Evolutionary conservation across 2,329 filamentous ascomycete genomes (phyloP), one percentile per base, ranked within the genome.

Genomic region (Cladophialophora immunda): DNA sequence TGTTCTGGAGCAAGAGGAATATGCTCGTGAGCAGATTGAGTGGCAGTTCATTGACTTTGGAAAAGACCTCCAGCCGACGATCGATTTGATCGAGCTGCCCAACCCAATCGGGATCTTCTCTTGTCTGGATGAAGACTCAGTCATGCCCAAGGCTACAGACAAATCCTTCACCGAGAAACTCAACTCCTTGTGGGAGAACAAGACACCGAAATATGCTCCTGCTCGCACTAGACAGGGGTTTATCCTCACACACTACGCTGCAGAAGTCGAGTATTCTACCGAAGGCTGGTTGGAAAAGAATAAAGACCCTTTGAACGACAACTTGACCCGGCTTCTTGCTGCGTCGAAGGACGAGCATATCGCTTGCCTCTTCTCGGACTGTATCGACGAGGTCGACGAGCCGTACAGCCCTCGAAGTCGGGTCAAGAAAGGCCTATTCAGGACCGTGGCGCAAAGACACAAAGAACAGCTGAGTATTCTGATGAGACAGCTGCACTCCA

Each of bases 21-120:
- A 99, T 78, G 94, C 95, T 8, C 86, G 94, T 56, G 95, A 99
- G 77, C 92, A 97, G 78, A 99, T 99, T 73, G 95, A 99, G 80
- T 99, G 95, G 95, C 93, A 98, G 76, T 99, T 99, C 77, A 99
- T 99, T 76, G 95, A 99, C 79, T 99, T 99, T 76, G 95, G 95
- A 19, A 93, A 94, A 68, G 95, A 99, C 76, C 84, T 99, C 29
- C 96, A 99, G 77, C 95, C 95, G 0, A 99, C 95, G 0, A 99
- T 99, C 73, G 95, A 99, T 75, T 85, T 99, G 53, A 99, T 99
- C 70, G 95, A 99, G 79, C 80, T 99, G 36, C 87, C 95, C 0
- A 99, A 99, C 73, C 95, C 95, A 0, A 99, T 99, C 65, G 96
- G 95, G 82, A 97, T 99, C 74, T 99, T 99, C 79, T 98, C 95